A percentile compares a stretch with the other conserved stretches of the same genome.
Evolutionary conservation across 2,329 filamentous ascomycete genomes (phyloP).

Genomic region (Sporothrix brasiliensis): DNA sequence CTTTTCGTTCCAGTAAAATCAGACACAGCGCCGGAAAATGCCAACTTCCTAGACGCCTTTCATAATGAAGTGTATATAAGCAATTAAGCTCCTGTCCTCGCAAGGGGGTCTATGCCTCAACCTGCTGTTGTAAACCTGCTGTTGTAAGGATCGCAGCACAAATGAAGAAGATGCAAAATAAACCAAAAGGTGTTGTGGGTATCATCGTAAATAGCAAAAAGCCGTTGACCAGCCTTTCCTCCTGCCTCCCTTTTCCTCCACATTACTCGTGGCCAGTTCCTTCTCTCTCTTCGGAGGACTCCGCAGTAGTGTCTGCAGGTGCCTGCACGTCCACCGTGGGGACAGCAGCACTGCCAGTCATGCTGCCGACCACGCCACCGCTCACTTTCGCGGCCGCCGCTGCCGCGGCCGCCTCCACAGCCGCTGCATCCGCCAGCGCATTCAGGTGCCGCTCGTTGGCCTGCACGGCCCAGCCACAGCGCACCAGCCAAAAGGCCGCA

Average conservation of each 20-base stretch:
- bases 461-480: constrained; percentile 50
- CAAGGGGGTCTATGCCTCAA: neutral
- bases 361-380: too few species aligned
- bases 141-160: neutral
- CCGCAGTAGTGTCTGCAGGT: neutral
- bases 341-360: neutral
- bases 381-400: too few species aligned
- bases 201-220: constrained; percentile 25
- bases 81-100: neutral
- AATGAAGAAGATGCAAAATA: neutral
- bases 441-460: constrained; percentile 36
- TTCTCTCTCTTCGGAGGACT: neutral
- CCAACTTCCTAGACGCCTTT: neutral
- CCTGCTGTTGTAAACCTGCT: neutral
- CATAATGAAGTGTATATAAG: neutral
- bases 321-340: neutral
- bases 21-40: neutral
- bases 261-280: neutral
- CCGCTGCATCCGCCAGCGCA: neutral
- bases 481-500: constrained; percentile 55
- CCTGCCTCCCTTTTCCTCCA: neutral
- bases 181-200: constrained; percentile 19
- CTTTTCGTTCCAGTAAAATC: neutral
- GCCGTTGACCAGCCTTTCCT: too few species aligned
- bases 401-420: neutral